These are phyloP conservation scores for Umbelopsis sp. DNA, from an alignment of 192 early-diverging fungal species.

Conservation along the genomic window DNA sequence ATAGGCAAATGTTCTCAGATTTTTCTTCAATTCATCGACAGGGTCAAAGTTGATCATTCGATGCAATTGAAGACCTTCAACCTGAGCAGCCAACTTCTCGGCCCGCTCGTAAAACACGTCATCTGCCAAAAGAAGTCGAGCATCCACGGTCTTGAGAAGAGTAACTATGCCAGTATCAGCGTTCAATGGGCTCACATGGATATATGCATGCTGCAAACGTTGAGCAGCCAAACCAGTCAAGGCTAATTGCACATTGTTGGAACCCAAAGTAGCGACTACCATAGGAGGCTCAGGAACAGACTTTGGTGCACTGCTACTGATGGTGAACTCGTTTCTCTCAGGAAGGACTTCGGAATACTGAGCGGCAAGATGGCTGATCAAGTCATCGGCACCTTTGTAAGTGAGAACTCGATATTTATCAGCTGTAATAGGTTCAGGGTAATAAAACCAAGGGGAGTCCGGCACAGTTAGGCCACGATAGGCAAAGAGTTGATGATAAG, in stretches of 20 bases:
- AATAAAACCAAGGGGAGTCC: not conserved
- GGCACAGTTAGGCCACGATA: not conserved
- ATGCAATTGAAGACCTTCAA: not conserved
- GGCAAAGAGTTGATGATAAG: not conserved
- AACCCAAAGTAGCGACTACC: not conserved
- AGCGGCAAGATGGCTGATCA: not conserved
- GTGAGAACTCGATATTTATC: not conserved
- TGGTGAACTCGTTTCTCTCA: not conserved
- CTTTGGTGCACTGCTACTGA: not conserved
- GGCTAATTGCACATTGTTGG: not conserved
- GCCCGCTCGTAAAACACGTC: not conserved
- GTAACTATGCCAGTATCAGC: not conserved
- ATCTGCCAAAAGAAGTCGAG: not conserved
- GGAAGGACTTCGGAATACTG: slow-evolving; percentile 3
- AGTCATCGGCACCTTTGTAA: not conserved
- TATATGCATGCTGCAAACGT: slow-evolving; percentile 1
- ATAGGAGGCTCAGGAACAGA: not conserved
- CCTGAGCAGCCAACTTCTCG: not conserved
- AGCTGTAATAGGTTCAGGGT: not conserved
- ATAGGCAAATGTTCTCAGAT: not conserved
- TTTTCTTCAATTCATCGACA: not conserved
- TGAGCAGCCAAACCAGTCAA: not conserved
- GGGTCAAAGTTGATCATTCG: slow-evolving; percentile 12
- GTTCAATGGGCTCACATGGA: slow-evolving; percentile 9
- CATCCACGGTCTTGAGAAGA: not conserved